Percentiles rank a stretch among this genome's conserved stretches.
Conservation (phyloP, 768 basidiomycete species). For the Pleurotus ostreatus region DNA sequence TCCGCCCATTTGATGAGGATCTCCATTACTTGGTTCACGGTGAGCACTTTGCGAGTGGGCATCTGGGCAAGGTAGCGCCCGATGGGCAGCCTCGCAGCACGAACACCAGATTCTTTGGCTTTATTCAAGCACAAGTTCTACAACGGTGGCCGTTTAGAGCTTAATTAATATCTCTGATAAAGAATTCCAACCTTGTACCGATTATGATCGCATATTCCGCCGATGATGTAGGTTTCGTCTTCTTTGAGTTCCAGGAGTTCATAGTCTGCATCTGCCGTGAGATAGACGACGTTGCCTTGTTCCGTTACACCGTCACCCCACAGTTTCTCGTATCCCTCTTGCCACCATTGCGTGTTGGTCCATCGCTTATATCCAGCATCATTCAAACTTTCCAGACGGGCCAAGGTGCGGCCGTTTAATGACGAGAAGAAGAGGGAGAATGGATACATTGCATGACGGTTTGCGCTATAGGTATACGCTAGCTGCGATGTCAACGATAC, state of each 20-base stretch:
- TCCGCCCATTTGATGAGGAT: slow-evolving; percentile 91
- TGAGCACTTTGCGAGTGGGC: slow-evolving; percentile 90
- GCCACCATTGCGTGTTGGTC: slow-evolving; percentile 82
- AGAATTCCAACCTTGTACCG: slow-evolving; percentile 72
- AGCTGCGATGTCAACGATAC: slow-evolving; percentile 86
- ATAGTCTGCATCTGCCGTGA: slow-evolving; percentile 90
- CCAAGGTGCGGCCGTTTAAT: slow-evolving; percentile 64
- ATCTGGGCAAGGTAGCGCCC: slow-evolving; percentile 84
- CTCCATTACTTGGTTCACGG: slow-evolving; percentile 95
- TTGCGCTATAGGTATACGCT: slow-evolving; percentile 87
- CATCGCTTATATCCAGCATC: slow-evolving; percentile 76
- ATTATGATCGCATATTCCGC: slow-evolving; percentile 94
- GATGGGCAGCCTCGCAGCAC: slow-evolving; percentile 90
- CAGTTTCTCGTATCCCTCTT: slow-evolving; percentile 64
- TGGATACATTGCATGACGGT: slow-evolving; percentile 66
- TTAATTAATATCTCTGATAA: slow-evolving; percentile 7
- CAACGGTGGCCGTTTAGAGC: slow-evolving; percentile 11
- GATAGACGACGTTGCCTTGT: slow-evolving; percentile 71
- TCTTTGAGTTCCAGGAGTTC: slow-evolving; percentile 81
- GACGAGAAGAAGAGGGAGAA: slow-evolving; percentile 81
- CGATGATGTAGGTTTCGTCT: slow-evolving; percentile 90
- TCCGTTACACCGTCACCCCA: slow-evolving; percentile 40
- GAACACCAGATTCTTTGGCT: slow-evolving; percentile 67
- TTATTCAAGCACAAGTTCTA: slow-evolving; percentile 90
- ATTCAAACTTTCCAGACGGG: slow-evolving; percentile 59